Conservation (phyloP, 805 yeast genomes). For the Wickerhamiella dianesei region DNA sequence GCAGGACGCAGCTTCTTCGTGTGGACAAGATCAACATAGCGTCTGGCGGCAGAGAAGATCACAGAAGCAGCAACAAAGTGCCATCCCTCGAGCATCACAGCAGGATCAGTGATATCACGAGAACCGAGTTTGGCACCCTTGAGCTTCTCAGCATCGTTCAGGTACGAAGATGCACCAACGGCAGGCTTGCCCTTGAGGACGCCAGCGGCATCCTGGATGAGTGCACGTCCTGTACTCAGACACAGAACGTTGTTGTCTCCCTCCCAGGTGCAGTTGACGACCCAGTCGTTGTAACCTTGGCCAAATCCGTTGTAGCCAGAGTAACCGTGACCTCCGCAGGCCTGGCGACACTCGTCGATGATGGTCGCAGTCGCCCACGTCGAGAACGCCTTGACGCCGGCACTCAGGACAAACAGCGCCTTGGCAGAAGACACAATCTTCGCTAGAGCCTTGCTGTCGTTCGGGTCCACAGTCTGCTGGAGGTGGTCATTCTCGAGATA, state of each 20-base stretch:
- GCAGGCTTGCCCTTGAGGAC: constrained; percentile 31
- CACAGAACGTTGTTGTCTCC: constrained; percentile 79
- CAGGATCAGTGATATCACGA: constrained; percentile 17
- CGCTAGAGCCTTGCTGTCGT: constrained; percentile 32
- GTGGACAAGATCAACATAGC: constrained; percentile 15
- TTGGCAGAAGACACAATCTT: constrained; percentile 47
- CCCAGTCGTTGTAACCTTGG: constrained; percentile 74
- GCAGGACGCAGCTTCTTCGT: constrained; percentile 17
- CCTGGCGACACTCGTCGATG: constrained; percentile 73
- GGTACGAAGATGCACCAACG: constrained; percentile 33
- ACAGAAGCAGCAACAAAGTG: constrained; percentile 24
- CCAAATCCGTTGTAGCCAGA: constrained; percentile 76
- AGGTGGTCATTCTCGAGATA: constrained; percentile 36
- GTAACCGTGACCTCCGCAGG: constrained; percentile 88
- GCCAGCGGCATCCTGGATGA: constrained; percentile 34
- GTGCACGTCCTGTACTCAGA: constrained; percentile 62
- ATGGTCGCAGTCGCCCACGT: constrained; percentile 66
- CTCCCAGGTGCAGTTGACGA: constrained; percentile 90
- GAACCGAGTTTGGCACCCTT: constrained; percentile 14
- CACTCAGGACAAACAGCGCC: constrained; percentile 63
- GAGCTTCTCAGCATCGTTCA: constrained; percentile 16
- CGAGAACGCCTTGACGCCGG: constrained; percentile 66
- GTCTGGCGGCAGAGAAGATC: constrained; percentile 23
- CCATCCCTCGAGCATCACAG: constrained; percentile 26
- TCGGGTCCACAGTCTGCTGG: constrained; percentile 32